phyloP scores from a whole-genome alignment of 495 filamentous ascomycete species.

The Tuber borchii region DNA sequence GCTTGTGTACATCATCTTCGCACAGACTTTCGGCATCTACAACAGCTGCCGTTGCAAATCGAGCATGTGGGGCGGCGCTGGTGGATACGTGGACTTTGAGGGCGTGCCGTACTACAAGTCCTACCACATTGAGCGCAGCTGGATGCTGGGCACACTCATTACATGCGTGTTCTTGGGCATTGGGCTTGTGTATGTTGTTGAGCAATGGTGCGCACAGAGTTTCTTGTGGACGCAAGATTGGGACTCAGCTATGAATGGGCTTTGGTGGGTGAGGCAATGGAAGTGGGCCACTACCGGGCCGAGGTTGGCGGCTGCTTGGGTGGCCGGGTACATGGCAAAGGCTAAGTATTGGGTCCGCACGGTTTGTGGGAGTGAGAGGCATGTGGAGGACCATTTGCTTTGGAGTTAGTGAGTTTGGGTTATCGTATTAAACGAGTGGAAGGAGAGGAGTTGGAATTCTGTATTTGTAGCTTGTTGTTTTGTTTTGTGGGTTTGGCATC shows the following conservation, averaged over 20 bases:
- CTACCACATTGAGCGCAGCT: not conserved
- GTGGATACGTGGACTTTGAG: conserved; percentile 28
- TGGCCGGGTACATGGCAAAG: not conserved
- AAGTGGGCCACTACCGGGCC: conserved; percentile 19
- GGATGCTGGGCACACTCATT: conserved; percentile 13
- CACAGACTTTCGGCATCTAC: conserved; percentile 27
- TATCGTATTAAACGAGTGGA: not conserved
- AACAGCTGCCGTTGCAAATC: conserved; percentile 19
- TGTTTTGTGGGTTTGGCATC: not conserved
- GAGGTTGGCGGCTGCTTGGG: not conserved
- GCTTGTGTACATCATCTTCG: conserved; percentile 20
- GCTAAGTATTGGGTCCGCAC: not conserved
- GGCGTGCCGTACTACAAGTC: conserved; percentile 6
- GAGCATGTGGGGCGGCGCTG: conserved; percentile 11
- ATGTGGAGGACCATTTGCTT: not conserved
- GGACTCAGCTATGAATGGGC: conserved; percentile 11
- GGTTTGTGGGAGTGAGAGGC: not conserved
- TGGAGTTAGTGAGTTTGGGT: not conserved
- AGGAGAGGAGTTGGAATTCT: not conserved
- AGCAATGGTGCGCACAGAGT: conserved; percentile 30
- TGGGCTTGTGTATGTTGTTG: conserved; percentile 21
- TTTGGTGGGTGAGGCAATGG: conserved; percentile 15
- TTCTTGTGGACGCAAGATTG: conserved; percentile 25
- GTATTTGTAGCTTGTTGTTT: not conserved
- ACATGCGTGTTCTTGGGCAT: conserved; percentile 6